Evolutionary conservation across 2,329 filamentous ascomycete species (phyloP), one percentile per base, ranked within the genome.

Genomic region (Penicillium sp.): DNA sequence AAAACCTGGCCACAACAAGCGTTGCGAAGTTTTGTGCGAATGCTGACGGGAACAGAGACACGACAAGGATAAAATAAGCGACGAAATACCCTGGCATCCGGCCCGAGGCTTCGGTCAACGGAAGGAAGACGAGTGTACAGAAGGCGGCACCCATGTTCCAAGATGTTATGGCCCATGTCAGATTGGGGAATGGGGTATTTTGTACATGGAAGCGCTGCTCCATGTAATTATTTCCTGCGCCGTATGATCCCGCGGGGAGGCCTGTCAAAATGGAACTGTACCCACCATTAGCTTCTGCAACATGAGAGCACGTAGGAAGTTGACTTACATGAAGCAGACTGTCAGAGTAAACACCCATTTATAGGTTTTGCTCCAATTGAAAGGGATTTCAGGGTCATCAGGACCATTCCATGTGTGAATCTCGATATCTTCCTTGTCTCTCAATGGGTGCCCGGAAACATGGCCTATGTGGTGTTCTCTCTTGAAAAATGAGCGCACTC

Each of bases 1-100:
- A 74, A 50, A 79, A 75, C 0, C 77, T 69, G 2, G 75, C 76
- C 0, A 78, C 67, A 2, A 79, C 70, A 3, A 79, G 57, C 0
- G 77, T 79, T 0, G 77, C 76, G 50, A 76, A 79, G 50, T 79
- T 79, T 4, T 71, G 66, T 2, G 77, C 76, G 31, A 78, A 68
- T 0, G 74, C 75, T 20, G 75, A 77, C 4, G 73, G 71, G 37
- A 79, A 71, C 4, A 77, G 64, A 20, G 75, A 77, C 7, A 77
- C 61, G 14, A 78, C 70, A 11, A 80, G 61, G 23, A 74, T 64
- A 7, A 73, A 66, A 53, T 78, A 78, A 3, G 76, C 66, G 4
- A 72, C 70, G 37, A 79, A 68, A 40, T 79, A 79, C 4, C 76
- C 77, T 4, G 73, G 73, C 63, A 76, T 71, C 2, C 77, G 73